These are phyloP conservation scores for Colletotrichum tabaci DNA, from an alignment of 2,329 filamentous ascomycete genomes.

Conservation along the genomic window DNA sequence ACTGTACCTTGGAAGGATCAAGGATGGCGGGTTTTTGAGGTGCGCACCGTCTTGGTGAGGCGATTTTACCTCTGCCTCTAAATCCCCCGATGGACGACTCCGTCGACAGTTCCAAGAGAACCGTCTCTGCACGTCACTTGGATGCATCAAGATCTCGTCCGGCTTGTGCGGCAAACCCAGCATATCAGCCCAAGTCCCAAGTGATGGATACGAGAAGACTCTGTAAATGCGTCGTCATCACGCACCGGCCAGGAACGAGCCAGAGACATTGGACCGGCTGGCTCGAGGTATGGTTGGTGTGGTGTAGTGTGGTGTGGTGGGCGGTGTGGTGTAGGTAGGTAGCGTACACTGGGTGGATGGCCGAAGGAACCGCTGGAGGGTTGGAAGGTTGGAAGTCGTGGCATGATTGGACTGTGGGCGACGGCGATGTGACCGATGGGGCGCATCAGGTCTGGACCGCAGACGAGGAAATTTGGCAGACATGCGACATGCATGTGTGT, in stretches of 20 bases:
- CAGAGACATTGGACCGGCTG: conserved; percentile 13
- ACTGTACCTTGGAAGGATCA: background rate
- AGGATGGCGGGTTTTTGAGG: no score
- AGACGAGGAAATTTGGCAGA: background rate
- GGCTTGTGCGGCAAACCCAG: background rate
- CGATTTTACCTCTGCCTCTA: background rate
- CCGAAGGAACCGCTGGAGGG: background rate
- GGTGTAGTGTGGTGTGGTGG: no score
- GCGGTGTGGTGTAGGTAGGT: no score
- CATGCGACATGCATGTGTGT: background rate
- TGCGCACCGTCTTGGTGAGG: conserved; percentile 22
- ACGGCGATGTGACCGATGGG: conserved; percentile 14
- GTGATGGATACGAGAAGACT: conserved; percentile 1
- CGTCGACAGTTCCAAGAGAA: background rate
- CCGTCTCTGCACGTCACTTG: conserved; percentile 2
- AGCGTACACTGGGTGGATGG: conserved; percentile 14
- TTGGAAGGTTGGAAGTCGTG: conserved; percentile 1
- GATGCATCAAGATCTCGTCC: background rate
- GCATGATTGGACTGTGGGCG: conserved; percentile 20
- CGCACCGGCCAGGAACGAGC: background rate
- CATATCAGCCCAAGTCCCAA: background rate
- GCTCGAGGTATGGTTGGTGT: background rate
- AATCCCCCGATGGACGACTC: conserved; percentile 2
- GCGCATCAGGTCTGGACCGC: conserved; percentile 16
- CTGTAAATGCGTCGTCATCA: conserved; percentile 21